Conservation (phyloP, 768 basidiomycete species). For the Serendipita sp. region DNA sequence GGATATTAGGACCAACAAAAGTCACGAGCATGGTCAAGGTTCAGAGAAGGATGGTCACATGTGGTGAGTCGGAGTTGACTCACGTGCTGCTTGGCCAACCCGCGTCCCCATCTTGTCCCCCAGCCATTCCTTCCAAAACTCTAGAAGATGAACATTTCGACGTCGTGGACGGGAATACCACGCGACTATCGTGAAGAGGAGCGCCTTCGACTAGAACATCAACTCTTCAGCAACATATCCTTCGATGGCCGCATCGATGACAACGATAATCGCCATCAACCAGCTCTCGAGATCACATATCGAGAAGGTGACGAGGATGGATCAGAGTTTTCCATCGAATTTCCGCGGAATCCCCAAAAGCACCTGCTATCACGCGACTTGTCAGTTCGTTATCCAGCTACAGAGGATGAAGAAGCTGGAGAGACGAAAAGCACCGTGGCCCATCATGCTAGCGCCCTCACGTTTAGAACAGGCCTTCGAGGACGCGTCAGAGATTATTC, state of each 20-base stretch:
- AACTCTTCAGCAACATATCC: conserved; percentile 45
- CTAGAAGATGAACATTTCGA: background rate
- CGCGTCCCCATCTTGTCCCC: background rate
- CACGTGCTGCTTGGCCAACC: background rate
- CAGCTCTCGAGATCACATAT: background rate
- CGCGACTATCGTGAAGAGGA: conserved; percentile 61
- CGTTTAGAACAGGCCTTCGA: conserved; percentile 67
- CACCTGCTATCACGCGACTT: conserved; percentile 12
- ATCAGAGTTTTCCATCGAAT: conserved; percentile 39
- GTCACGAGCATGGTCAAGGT: background rate
- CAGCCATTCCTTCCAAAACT: background rate
- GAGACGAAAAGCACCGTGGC: conserved; percentile 68
- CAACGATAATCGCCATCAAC: background rate
- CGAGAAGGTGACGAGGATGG: conserved; percentile 10
- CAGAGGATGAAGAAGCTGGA: conserved; percentile 46
- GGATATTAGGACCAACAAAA: background rate
- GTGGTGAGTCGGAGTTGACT: background rate
- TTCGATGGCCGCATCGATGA: conserved; percentile 18
- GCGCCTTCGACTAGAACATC: conserved; percentile 64
- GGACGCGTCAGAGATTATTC: conserved; percentile 29
- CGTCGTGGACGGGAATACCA: conserved; percentile 23
- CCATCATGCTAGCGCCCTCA: conserved; percentile 80
- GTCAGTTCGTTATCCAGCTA: conserved; percentile 35
- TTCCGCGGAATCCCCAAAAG: conserved; percentile 43
- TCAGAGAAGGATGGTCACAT: background rate